Evolutionary conservation across 2,329 filamentous ascomycete species (phyloP).

Genomic region (Dendrostoma leiphaemia): DNA sequence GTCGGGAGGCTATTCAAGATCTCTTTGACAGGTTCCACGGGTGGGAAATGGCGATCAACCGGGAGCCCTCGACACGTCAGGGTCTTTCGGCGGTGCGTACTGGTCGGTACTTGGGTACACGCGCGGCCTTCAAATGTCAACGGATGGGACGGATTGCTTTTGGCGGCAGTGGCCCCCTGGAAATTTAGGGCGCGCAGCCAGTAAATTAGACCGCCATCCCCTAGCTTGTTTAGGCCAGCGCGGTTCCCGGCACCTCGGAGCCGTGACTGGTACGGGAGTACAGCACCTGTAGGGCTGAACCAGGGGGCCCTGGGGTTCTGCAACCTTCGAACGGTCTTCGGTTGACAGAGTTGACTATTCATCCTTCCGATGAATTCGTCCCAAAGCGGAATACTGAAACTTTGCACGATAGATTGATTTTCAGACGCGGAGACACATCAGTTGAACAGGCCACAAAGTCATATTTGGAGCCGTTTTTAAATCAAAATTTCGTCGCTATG

Average conservation of each 20-base stretch:
- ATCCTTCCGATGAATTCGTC: not conserved
- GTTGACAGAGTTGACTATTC: not conserved
- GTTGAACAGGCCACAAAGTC: too few species aligned
- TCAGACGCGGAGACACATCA: too few species aligned
- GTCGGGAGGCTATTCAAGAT: not conserved
- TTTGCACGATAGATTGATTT: not conserved
- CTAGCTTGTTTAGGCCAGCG: not conserved
- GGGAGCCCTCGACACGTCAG: not conserved
- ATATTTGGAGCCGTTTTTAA: not conserved
- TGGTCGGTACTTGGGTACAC: not conserved
- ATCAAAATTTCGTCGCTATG: slow-evolving; percentile 11
- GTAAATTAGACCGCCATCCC: not conserved
- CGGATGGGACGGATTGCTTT: too few species aligned
- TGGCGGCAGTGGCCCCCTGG: not conserved
- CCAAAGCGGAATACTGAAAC: not conserved
- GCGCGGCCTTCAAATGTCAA: too few species aligned
- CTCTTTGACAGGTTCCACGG: slow-evolving; percentile 2
- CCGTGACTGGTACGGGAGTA: not conserved
- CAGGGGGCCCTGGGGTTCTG: not conserved
- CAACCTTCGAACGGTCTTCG: not conserved
- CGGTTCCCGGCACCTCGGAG: not conserved
- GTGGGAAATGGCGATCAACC: not conserved
- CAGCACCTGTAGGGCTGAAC: slow-evolving; percentile 4
- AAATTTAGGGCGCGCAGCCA: not conserved
- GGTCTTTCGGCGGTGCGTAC: not conserved